Conservation (phyloP, 805 yeast genomes). For the Lachancea fermentati region DNA sequence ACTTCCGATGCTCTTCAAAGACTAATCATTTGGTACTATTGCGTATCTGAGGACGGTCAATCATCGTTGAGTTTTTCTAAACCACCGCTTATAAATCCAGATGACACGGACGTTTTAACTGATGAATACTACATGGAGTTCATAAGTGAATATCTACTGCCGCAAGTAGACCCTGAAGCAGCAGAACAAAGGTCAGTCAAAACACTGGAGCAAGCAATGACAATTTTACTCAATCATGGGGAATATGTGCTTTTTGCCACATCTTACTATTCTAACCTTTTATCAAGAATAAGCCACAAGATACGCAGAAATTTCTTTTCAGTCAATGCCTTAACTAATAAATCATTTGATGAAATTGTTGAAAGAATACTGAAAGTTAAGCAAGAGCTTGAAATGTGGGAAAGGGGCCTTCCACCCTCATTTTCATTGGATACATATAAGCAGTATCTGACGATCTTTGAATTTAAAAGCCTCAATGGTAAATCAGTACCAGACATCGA, state of each 20-base stretch:
- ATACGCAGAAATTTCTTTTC: conserved; percentile 20
- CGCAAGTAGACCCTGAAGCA: conserved; percentile 6
- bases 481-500: conserved; percentile 19
- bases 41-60: conserved; percentile 26
- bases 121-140: conserved; percentile 19
- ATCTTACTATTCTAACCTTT: conserved; percentile 18
- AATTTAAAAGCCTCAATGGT: conserved; percentile 14
- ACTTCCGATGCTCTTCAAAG: conserved; percentile 36
- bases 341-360: conserved; percentile 21
- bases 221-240: conserved; percentile 13
- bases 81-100: conserved; percentile 20
- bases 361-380: conserved; percentile 15
- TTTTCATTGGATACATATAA: conserved; percentile 20
- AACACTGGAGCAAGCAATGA: conserved; percentile 15
- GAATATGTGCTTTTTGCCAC: conserved; percentile 18
- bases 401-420: conserved; percentile 18
- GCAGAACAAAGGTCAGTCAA: background rate
- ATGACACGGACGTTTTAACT: conserved; percentile 20
- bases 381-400: conserved; percentile 20
- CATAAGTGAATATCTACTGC: conserved; percentile 13
- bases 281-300: conserved; percentile 16
- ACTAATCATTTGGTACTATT: conserved; percentile 44
- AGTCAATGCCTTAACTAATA: conserved; percentile 13
- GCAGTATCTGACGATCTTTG: conserved; percentile 18
- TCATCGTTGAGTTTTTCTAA: conserved; percentile 19